Percentiles rank a stretch among this genome's conserved stretches.
These are phyloP conservation scores for Paraleonurus japonicus DNA, from an alignment of 257 asterid species.

Conservation along the genomic window DNA sequence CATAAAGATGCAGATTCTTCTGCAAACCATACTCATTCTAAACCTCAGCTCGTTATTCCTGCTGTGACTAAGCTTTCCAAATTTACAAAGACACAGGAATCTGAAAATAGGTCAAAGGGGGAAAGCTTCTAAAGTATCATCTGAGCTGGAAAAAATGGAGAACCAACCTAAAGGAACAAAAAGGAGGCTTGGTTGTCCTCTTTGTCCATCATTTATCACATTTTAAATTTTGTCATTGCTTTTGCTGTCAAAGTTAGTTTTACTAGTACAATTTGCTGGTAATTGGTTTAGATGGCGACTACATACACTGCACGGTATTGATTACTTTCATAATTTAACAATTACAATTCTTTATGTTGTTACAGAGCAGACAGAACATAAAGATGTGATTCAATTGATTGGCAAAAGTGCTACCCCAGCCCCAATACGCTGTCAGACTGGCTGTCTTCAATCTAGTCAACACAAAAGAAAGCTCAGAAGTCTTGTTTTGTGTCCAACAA, in stretches of 20 bases:
- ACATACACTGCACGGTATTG: not conserved
- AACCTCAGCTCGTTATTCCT: constrained; percentile 49
- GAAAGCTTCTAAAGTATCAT: constrained; percentile 27
- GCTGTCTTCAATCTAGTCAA: constrained; percentile 48
- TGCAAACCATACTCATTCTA: constrained; percentile 34
- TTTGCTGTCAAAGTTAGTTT: constrained; percentile 19
- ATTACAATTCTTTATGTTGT: constrained; percentile 13
- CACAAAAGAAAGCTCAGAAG: constrained; percentile 72
- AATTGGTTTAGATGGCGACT: not conserved
- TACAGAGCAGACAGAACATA: constrained; percentile 52
- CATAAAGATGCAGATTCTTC: constrained; percentile 30
- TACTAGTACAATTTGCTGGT: not conserved
- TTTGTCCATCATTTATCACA: constrained; percentile 19
- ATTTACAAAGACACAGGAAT: constrained; percentile 34
- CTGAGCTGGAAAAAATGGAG: constrained; percentile 38
- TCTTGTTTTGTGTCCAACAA: constrained; percentile 64
- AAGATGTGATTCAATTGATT: constrained; percentile 48
- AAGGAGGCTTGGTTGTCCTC: constrained; percentile 46
- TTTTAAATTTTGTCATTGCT: constrained; percentile 16
- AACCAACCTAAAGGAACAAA: constrained; percentile 43
- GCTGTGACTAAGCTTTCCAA: constrained; percentile 30
- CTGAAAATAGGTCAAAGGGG: constrained; percentile 44
- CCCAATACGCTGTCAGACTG: constrained; percentile 42
- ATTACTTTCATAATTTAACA: not conserved
- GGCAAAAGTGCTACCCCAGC: constrained; percentile 47